phyloP scores from a whole-genome alignment of 2,329 filamentous ascomycete species.

The Diaporthe capsici region DNA sequence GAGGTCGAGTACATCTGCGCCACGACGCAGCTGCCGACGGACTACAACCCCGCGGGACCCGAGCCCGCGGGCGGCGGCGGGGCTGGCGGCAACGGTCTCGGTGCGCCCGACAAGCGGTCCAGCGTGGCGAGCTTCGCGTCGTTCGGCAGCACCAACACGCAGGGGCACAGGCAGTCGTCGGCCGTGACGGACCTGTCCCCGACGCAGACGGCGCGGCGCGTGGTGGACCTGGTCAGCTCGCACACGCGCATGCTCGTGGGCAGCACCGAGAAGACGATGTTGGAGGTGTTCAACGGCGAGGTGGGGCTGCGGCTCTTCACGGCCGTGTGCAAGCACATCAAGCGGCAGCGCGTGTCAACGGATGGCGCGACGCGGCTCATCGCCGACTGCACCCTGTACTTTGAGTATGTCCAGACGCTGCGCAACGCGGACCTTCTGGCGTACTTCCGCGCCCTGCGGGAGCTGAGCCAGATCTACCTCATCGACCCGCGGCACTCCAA shows the following conservation, averaged over 20 bases:
- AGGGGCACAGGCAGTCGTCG: slow-evolving; percentile 54
- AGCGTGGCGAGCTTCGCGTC: slow-evolving; percentile 40
- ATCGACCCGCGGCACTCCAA: slow-evolving; percentile 90
- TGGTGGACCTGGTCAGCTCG: slow-evolving; percentile 87
- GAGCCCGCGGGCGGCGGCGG: slow-evolving; percentile 47
- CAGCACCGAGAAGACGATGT: slow-evolving; percentile 96
- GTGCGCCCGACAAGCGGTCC: slow-evolving; percentile 44
- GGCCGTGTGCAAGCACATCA: slow-evolving; percentile 95
- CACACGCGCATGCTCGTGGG: slow-evolving; percentile 95
- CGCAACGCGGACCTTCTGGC: slow-evolving; percentile 86
- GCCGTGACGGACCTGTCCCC: slow-evolving; percentile 74
- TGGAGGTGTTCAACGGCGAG: slow-evolving; percentile 98
- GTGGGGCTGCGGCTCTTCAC: slow-evolving; percentile 94
- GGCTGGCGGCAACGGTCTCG: slow-evolving; percentile 46
- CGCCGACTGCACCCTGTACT: slow-evolving; percentile 96
- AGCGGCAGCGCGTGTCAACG: slow-evolving; percentile 92
- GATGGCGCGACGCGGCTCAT: slow-evolving; percentile 93
- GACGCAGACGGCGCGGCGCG: slow-evolving; percentile 81
- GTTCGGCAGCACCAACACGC: slow-evolving; percentile 37
- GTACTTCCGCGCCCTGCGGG: slow-evolving; percentile 92
- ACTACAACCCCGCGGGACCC: slow-evolving; percentile 83
- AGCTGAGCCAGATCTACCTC: slow-evolving; percentile 95
- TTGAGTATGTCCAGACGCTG: slow-evolving; percentile 84
- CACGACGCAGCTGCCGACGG: slow-evolving; percentile 86
- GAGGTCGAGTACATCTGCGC: slow-evolving; percentile 97